phyloP scores from a whole-genome alignment of 2,329 filamentous ascomycete species.

The Neopestalotiopsis clavispora region DNA sequence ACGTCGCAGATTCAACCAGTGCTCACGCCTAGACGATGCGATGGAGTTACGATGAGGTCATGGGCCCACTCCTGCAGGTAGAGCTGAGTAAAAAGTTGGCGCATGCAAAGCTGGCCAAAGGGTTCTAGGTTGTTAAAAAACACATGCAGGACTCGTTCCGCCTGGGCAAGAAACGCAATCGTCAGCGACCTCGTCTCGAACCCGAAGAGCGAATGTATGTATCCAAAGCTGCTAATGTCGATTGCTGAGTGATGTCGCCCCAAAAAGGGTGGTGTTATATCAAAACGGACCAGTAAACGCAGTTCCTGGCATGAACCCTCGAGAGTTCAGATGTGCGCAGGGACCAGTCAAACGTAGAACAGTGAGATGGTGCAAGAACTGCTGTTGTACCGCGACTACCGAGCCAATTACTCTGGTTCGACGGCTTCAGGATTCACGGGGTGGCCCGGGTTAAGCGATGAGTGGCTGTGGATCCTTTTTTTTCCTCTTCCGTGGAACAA shows the following conservation, averaged over 20 bases:
- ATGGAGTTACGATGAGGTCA: slow-evolving; percentile 22
- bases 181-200: not conserved
- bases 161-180: slow-evolving; percentile 7
- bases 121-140: slow-evolving; percentile 9
- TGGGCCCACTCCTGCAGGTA: slow-evolving; percentile 18
- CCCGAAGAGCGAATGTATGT: not conserved
- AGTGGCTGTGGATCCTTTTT: not conserved
- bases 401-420: not conserved
- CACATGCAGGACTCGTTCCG: slow-evolving; percentile 5
- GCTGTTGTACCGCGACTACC: not conserved
- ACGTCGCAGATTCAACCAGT: slow-evolving; percentile 15
- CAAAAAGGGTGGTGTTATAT: not conserved
- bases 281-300: not conserved
- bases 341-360: slow-evolving; percentile 1
- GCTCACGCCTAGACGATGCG: slow-evolving; percentile 11
- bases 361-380: not conserved
- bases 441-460: not conserved
- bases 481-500: not conserved
- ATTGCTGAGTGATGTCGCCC: not conserved
- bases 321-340: not conserved
- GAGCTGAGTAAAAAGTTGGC: slow-evolving; percentile 2
- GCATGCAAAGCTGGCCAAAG: slow-evolving; percentile 3
- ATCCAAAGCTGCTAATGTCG: slow-evolving; percentile 1
- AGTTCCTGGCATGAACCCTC: not conserved
- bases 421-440: not conserved